These are phyloP conservation scores for Castanea mollissima DNA, from an alignment of 306 rosid genomes.

Conservation along the genomic window DNA sequence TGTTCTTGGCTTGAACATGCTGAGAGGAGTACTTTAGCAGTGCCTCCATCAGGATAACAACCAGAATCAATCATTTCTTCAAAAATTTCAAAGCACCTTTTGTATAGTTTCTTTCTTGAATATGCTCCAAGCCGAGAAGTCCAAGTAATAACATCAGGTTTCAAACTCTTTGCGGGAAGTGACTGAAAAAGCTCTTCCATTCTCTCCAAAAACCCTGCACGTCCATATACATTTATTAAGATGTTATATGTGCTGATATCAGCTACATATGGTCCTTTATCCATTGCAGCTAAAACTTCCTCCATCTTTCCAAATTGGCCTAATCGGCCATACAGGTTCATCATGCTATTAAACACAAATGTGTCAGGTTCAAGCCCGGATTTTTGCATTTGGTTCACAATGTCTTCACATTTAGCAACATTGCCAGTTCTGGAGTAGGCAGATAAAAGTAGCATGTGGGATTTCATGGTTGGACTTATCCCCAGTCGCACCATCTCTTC, in stretches of 20 bases:
- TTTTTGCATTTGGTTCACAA: conserved; percentile 66
- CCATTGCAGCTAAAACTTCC: conserved; percentile 65
- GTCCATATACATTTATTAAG: conserved; percentile 74
- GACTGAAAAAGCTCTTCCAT: conserved; percentile 68
- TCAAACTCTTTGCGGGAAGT: conserved; percentile 51
- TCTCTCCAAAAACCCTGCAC: conserved; percentile 71
- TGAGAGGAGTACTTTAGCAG: conserved; percentile 78
- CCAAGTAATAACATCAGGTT: conserved; percentile 96
- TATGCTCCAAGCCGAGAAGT: conserved; percentile 88
- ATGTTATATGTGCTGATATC: conserved; percentile 85
- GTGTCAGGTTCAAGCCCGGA: conserved; percentile 78
- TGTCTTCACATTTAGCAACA: conserved; percentile 70
- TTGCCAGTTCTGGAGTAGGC: conserved; percentile 73
- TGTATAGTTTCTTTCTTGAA: conserved; percentile 75
- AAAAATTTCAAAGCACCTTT: conserved; percentile 74
- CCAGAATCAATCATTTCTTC: conserved; percentile 92
- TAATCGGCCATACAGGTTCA: conserved; percentile 73
- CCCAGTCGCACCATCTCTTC: conserved; percentile 82
- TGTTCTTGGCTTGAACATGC: conserved; percentile 80
- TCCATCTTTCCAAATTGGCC: conserved; percentile 83
- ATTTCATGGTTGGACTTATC: conserved; percentile 87
- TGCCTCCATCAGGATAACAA: conserved; percentile 92
- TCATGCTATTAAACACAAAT: conserved; percentile 75
- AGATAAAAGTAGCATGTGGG: conserved; percentile 87
- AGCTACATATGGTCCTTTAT: conserved; percentile 50